A percentile compares a stretch with the other conserved stretches of the same genome.
Evolutionary conservation across 2,329 filamentous ascomycete genomes (phyloP).

Genomic region (Teratosphaeria gauchensis): DNA sequence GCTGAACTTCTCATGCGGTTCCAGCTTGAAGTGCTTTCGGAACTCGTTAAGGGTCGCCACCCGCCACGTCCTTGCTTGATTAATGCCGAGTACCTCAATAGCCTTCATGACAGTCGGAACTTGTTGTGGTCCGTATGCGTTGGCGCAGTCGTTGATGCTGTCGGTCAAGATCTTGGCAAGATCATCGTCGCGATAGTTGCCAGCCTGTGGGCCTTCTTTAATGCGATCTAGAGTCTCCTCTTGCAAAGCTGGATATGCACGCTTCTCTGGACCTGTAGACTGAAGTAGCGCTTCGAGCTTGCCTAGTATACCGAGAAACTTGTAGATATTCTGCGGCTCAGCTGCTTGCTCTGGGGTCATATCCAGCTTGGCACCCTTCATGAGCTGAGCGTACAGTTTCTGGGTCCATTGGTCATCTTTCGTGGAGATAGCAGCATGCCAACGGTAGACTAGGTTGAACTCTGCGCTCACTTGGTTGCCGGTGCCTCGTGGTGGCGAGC

Average conservation of each 20-base stretch:
- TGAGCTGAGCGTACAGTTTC: constrained; percentile 24
- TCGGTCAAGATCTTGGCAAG: constrained; percentile 47
- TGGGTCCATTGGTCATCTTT: constrained; percentile 39
- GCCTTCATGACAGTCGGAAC: constrained; percentile 49
- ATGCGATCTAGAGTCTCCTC: constrained; percentile 20
- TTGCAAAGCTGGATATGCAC: constrained; percentile 25
- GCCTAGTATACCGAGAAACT: constrained; percentile 21
- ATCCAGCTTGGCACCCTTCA: not conserved
- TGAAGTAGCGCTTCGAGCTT: constrained; percentile 20
- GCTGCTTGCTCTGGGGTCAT: constrained; percentile 13
- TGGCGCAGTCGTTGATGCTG: constrained; percentile 52
- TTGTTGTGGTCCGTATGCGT: constrained; percentile 50
- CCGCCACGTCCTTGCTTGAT: constrained; percentile 53
- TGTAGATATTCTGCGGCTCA: constrained; percentile 18
- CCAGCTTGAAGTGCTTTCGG: constrained; percentile 52
- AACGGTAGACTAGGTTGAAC: constrained; percentile 46
- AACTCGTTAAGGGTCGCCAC: constrained; percentile 56
- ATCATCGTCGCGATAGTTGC: constrained; percentile 48
- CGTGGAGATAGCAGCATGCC: constrained; percentile 37
- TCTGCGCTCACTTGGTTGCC: constrained; percentile 45
- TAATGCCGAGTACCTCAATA: constrained; percentile 55
- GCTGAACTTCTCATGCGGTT: constrained; percentile 46
- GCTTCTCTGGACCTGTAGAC: constrained; percentile 19
- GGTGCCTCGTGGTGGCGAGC: constrained; percentile 32
- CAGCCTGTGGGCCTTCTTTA: constrained; percentile 31